Evolutionary conservation across 2,329 filamentous ascomycete genomes (phyloP).

Genomic region (Claviceps sp.): DNA sequence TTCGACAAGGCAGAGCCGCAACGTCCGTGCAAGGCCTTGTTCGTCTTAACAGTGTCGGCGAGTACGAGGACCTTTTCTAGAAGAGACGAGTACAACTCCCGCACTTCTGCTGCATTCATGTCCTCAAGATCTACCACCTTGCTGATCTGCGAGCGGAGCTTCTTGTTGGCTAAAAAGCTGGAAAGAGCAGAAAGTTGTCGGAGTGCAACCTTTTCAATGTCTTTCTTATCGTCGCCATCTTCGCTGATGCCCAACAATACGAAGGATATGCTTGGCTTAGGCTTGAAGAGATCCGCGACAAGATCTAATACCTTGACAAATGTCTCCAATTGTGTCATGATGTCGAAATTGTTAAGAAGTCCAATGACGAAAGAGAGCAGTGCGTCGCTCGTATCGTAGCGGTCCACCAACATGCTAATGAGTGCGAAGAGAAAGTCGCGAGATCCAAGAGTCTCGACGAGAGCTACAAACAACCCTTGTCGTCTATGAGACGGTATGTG

Average conservation of each 20-base stretch:
- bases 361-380: slow-evolving; percentile 64
- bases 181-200: slow-evolving; percentile 44
- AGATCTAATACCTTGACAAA: slow-evolving; percentile 66
- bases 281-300: slow-evolving; percentile 59
- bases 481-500: slow-evolving; percentile 84
- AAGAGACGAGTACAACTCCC: slow-evolving; percentile 54
- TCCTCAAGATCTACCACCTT: slow-evolving; percentile 47
- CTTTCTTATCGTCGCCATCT: slow-evolving; percentile 28
- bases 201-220: slow-evolving; percentile 37
- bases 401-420: slow-evolving; percentile 79
- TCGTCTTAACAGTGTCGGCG: slow-evolving; percentile 47
- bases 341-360: slow-evolving; percentile 58
- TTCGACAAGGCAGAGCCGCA: slow-evolving; percentile 63
- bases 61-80: slow-evolving; percentile 53
- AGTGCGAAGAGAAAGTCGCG: slow-evolving; percentile 82
- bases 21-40: slow-evolving; percentile 40
- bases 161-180: slow-evolving; percentile 43
- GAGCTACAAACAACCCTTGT: slow-evolving; percentile 67
- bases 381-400: slow-evolving; percentile 64
- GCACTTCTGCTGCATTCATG: slow-evolving; percentile 52
- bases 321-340: slow-evolving; percentile 64
- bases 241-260: slow-evolving; percentile 50
- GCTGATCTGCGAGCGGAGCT: slow-evolving; percentile 40
- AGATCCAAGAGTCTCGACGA: slow-evolving; percentile 73
- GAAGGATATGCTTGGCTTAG: slow-evolving; percentile 61